These are phyloP conservation scores for Penicillium sp. DNA, from an alignment of 2,329 filamentous ascomycete species.

Conservation along the genomic window DNA sequence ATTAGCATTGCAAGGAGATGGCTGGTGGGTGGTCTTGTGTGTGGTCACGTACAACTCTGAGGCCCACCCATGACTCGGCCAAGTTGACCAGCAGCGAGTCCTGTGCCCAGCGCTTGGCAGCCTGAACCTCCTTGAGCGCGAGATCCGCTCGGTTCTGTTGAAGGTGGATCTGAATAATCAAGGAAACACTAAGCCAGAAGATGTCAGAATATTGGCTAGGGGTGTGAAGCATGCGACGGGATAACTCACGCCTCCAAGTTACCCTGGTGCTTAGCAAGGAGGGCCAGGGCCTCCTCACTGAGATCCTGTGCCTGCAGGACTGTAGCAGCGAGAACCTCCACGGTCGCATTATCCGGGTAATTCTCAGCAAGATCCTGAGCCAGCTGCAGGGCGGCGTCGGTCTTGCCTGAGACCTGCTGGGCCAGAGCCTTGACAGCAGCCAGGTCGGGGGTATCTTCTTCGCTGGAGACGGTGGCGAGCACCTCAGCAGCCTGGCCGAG, in stretches of 20 bases:
- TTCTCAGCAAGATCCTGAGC: constrained; percentile 68
- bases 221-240: background rate
- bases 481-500: constrained; percentile 76
- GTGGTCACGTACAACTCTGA: constrained; percentile 68
- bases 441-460: constrained; percentile 68
- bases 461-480: constrained; percentile 64
- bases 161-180: constrained; percentile 90
- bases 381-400: constrained; percentile 61
- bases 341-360: constrained; percentile 70
- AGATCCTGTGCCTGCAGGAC: constrained; percentile 77
- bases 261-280: constrained; percentile 81
- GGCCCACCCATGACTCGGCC: constrained; percentile 90
- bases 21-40: background rate
- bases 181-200: constrained; percentile 60
- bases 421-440: constrained; percentile 76
- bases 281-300: constrained; percentile 78
- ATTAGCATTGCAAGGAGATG: background rate
- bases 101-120: constrained; percentile 90
- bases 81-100: constrained; percentile 92
- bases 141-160: constrained; percentile 89
- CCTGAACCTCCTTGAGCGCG: constrained; percentile 82
- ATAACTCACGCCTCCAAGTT: constrained; percentile 70
- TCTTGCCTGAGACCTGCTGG: constrained; percentile 61
- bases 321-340: constrained; percentile 80
- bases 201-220: constrained; percentile 9